Evolutionary conservation across 805 yeast genomes (phyloP).

Genomic region (Teunomyces funiuensis): DNA sequence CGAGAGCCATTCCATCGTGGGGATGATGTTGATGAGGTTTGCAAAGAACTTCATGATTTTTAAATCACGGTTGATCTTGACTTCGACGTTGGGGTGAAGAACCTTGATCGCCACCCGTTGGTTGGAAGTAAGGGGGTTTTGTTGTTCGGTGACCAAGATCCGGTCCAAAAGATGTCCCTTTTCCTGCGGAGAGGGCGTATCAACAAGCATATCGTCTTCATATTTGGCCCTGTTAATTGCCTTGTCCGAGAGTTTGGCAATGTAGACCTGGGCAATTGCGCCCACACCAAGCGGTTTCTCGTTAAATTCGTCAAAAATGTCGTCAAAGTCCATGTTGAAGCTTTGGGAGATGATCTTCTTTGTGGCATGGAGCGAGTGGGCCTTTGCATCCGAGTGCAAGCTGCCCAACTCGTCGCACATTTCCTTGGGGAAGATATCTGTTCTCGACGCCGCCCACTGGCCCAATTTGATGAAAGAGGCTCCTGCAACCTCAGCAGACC

Average conservation of each 20-base stretch:
- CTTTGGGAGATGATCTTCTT: conserved; percentile 56
- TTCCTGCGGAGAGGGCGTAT: conserved; percentile 1
- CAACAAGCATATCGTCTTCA: conserved; percentile 15
- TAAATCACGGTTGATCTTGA: conserved; percentile 74
- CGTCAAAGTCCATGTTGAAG: conserved; percentile 59
- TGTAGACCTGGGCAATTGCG: conserved; percentile 95
- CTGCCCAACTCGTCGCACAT: conserved; percentile 74
- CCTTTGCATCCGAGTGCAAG: conserved; percentile 79
- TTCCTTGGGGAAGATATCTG: conserved; percentile 82
- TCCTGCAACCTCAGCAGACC: conserved; percentile 80
- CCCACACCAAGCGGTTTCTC: conserved; percentile 91
- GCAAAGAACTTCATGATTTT: conserved; percentile 85
- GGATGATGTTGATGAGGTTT: conserved; percentile 60
- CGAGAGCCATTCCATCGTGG: conserved; percentile 97
- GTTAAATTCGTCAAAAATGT: conserved; percentile 76
- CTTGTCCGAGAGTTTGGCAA: conserved; percentile 58
- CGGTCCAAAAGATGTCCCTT: conserved; percentile 28
- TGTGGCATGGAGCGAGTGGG: conserved; percentile 68
- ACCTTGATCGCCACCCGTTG: conserved; percentile 86
- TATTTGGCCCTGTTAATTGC: conserved; percentile 39
- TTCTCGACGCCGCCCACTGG: conserved; percentile 98
- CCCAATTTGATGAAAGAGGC: conserved; percentile 91
- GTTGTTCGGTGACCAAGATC: conserved; percentile 34
- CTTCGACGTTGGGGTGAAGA: conserved; percentile 82
- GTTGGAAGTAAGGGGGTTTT: conserved; percentile 36